Base-by-base conservation (phyloP, 2,329 filamentous ascomycete species). In the Penicillium occitanis region DNA sequence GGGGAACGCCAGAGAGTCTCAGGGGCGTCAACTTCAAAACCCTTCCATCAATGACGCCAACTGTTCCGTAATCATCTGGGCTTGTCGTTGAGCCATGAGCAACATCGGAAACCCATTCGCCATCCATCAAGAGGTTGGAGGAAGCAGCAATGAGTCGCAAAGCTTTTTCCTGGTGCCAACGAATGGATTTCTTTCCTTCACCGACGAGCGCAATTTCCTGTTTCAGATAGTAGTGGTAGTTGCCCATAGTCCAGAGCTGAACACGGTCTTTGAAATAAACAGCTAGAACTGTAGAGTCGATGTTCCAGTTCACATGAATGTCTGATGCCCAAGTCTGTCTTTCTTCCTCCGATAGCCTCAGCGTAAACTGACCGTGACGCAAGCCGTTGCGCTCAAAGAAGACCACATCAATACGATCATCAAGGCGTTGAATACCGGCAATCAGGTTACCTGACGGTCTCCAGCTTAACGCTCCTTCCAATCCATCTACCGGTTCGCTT, bases 311-410 rank as follows among this genome's bases (percentile, higher is more conserved):
- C 14, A 99, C 81, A 33, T 81, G 80, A 64, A 96, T 88, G 60
- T 84, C 82, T 50, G 84, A 83, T 11, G 83, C 84, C 70, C 85
- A 82, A 1, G 81, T 79, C 7, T 84, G 77, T 64, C 86, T 78
- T 59, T 89, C 87, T 67, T 88, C 85, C 13, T 86, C 81, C 2
- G 84, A 86, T 40, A 90, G 76, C 57, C 91, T 88, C 19, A 99
- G 83, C n/a, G 88, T 88, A 73, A 98, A 99, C 70, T 97, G 87
- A 4, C 95, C 95, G 77, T 99, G 95, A n/a, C 94, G 87, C 66
- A 99, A 84, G n/a, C 95, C 95, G 73, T 99, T 99, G 62, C 93
- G 86, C 80, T 99, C 95, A 71, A 99, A 99, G 78, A 99, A 99
- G 2, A 96, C 88, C 53, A 98, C 88, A 71, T 96, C 90, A 22